Evolutionary conservation across 106 monocot genomes (phyloP).

Genomic region (Allium sativum): DNA sequence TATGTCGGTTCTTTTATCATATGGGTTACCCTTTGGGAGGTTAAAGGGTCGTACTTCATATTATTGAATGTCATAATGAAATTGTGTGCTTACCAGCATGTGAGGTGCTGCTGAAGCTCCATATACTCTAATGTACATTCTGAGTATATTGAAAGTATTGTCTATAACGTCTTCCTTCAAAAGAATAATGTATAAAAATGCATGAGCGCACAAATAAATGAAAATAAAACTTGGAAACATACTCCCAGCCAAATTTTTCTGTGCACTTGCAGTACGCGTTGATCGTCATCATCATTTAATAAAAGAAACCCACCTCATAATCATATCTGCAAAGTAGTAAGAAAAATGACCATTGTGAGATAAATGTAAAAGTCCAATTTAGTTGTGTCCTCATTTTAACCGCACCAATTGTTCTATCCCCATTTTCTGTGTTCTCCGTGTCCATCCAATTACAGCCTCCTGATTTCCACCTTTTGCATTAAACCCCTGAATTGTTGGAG

Average conservation of each 20-base stretch:
- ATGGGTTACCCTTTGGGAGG: no score
- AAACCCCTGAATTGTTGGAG: no score
- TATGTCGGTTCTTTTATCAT: no score
- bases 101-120: constrained; percentile 56
- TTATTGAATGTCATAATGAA: not conserved
- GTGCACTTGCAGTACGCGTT: no score
- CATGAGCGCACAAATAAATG: not conserved
- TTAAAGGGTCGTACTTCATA: no score
- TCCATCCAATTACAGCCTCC: no score
- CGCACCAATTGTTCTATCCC: no score
- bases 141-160: constrained; percentile 76
- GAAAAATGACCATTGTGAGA: no score
- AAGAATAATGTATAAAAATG: not conserved
- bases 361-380: no score
- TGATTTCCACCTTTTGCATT: no score
- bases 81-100: constrained; percentile 52
- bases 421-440: no score
- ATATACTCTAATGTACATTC: constrained; percentile 78
- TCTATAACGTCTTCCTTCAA: constrained; percentile 78
- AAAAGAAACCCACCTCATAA: constrained; percentile 57
- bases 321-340: constrained; percentile 49
- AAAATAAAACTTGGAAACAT: not conserved
- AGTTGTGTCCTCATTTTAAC: no score
- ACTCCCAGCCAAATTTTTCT: not conserved
- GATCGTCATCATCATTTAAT: not conserved